phyloP scores from a whole-genome alignment of 148 eudicot species.

The Camellia japonica region DNA sequence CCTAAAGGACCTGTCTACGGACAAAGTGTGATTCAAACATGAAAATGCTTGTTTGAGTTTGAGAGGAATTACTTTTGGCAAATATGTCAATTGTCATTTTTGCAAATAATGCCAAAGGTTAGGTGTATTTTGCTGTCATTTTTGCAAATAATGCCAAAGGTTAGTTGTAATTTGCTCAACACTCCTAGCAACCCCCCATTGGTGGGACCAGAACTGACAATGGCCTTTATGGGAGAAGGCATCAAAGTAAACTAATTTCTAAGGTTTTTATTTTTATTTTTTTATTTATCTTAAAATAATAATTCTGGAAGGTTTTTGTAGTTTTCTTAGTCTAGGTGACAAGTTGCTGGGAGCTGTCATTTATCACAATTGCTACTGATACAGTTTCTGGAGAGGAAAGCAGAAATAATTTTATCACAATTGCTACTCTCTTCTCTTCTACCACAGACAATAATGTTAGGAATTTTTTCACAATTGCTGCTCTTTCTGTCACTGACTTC shows the following conservation, averaged over 20 bases:
- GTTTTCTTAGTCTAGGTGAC: not conserved
- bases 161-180: not conserved
- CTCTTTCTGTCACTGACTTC: not conserved
- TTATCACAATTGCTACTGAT: not conserved
- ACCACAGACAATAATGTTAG: not conserved
- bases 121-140: not conserved
- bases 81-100: not conserved
- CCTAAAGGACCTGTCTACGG: not conserved
- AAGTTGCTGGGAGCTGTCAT: not conserved
- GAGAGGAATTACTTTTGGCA: not conserved
- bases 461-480: not conserved
- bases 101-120: not conserved
- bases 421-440: not conserved
- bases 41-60: not conserved
- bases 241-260: not conserved
- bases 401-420: not conserved
- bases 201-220: not conserved
- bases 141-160: not conserved
- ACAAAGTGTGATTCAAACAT: not conserved
- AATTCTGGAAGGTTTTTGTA: not conserved
- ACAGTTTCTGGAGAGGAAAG: not conserved
- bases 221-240: not conserved
- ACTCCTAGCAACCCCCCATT: not conserved
- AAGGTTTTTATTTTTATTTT: not conserved
- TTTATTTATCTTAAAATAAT: too few relatives aligned